Evolutionary conservation across 2,329 filamentous ascomycete genomes (phyloP).

Genomic region (Paecilomyces dactylethromorphus): DNA sequence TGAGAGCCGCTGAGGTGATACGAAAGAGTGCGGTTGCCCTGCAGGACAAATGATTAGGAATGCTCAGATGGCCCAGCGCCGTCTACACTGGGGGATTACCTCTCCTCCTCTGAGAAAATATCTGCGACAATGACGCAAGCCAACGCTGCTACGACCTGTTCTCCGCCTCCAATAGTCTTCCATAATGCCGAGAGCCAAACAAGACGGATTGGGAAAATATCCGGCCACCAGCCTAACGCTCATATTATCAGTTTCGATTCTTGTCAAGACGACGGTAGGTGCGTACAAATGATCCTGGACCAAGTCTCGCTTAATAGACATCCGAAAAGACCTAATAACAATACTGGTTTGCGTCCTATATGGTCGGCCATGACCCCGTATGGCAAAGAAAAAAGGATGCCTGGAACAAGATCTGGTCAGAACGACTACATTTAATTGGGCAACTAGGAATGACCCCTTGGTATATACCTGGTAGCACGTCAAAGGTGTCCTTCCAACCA

Average conservation of each 20-base stretch:
- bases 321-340: constrained; percentile 15
- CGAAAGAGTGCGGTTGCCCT: constrained; percentile 16
- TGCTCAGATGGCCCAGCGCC: too few species aligned
- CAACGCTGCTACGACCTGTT: constrained; percentile 13
- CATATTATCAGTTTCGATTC: neutral
- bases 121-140: constrained; percentile 20
- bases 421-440: neutral
- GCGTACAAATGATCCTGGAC: constrained; percentile 21
- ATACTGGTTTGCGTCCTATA: constrained; percentile 19
- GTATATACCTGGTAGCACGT: constrained; percentile 13
- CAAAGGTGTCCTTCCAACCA: constrained; percentile 21
- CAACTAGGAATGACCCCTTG: neutral
- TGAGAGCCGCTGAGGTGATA: constrained; percentile 11
- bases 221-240: constrained; percentile 1
- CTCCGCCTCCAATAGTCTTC: constrained; percentile 19
- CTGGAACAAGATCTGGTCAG: constrained; percentile 5
- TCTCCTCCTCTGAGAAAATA: constrained; percentile 21
- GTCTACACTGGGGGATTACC: constrained; percentile 6
- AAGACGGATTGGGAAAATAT: constrained; percentile 17
- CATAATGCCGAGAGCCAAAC: constrained; percentile 19
- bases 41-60: neutral
- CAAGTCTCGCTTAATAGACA: constrained; percentile 16
- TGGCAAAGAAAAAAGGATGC: constrained; percentile 20
- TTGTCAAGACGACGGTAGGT: too few species aligned
- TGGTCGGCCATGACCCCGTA: constrained; percentile 23